Evolutionary conservation across 2,329 filamentous ascomycete species (phyloP).

Genomic region (Colletotrichum karsti): DNA sequence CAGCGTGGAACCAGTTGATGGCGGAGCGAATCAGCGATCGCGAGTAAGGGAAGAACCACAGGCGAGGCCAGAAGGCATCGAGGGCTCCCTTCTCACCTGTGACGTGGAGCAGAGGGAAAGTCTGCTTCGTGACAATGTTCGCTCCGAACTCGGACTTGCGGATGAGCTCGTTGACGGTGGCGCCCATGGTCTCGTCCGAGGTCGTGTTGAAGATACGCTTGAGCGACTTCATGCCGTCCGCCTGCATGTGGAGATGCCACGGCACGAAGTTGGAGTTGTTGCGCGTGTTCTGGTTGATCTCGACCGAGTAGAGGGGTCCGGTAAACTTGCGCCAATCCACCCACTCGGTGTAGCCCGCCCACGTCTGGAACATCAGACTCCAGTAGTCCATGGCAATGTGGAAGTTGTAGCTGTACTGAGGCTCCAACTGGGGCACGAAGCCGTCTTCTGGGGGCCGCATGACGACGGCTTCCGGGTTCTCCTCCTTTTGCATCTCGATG

Average conservation of each 20-base stretch:
- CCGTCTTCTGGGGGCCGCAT: slow-evolving; percentile 31
- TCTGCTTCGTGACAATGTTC: slow-evolving; percentile 46
- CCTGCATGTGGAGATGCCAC: slow-evolving; percentile 41
- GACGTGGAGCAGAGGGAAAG: slow-evolving; percentile 48
- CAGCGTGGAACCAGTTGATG: slow-evolving; percentile 33
- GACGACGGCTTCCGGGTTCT: slow-evolving; percentile 29
- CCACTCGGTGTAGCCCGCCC: slow-evolving; percentile 43
- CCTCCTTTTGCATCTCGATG: slow-evolving; percentile 35
- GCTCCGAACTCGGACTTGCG: slow-evolving; percentile 41
- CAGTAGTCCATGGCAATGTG: slow-evolving; percentile 51
- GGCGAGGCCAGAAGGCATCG: slow-evolving; percentile 39
- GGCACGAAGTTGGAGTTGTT: slow-evolving; percentile 37
- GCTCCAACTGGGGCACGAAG: slow-evolving; percentile 30
- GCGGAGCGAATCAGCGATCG: slow-evolving; percentile 39
- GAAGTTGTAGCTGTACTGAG: slow-evolving; percentile 33
- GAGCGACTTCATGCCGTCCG: slow-evolving; percentile 37
- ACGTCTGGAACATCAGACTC: slow-evolving; percentile 48
- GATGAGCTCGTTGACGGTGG: slow-evolving; percentile 40
- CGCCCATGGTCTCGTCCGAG: slow-evolving; percentile 35
- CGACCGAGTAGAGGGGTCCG: slow-evolving; percentile 34
- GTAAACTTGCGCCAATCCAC: slow-evolving; percentile 43
- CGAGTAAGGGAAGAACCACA: slow-evolving; percentile 49
- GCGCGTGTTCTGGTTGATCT: slow-evolving; percentile 30
- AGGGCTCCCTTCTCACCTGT: slow-evolving; percentile 46
- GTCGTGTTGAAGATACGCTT: slow-evolving; percentile 41